phyloP scores from a whole-genome alignment of 768 basidiomycete genomes.

The Rhodotorula taiwanensis region DNA sequence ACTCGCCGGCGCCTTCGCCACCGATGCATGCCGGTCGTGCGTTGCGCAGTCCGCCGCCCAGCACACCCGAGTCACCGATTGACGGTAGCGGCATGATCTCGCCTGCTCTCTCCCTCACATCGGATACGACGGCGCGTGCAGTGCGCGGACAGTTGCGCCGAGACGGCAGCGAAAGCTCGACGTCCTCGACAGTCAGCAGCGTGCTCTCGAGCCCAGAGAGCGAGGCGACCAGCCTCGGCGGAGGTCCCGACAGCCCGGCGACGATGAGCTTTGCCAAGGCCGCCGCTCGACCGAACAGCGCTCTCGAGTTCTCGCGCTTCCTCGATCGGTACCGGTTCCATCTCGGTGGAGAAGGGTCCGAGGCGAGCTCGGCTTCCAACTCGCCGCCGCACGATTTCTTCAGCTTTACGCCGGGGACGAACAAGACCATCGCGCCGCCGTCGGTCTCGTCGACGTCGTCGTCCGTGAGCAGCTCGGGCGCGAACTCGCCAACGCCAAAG shows the following conservation, averaged over 20 bases:
- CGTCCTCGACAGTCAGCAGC: constrained; percentile 10
- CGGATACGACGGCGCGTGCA: neutral
- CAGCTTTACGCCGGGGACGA: neutral
- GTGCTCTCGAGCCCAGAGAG: constrained; percentile 21
- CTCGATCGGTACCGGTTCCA: constrained; percentile 35
- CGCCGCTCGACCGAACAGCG: constrained; percentile 7
- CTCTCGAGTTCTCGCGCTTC: constrained; percentile 32
- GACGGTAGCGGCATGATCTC: constrained; percentile 4
- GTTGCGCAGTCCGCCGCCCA: constrained; percentile 15
- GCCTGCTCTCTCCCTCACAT: neutral
- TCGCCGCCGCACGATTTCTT: neutral
- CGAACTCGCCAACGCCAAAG: constrained; percentile 4
- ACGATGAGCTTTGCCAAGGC: constrained; percentile 2
- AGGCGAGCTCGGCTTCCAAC: neutral
- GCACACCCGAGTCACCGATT: neutral
- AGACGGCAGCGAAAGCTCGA: constrained; percentile 16
- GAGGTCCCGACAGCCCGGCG: constrained; percentile 18
- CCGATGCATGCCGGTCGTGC: neutral
- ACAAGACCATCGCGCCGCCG: neutral
- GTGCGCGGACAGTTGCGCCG: neutral
- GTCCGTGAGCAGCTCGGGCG: neutral
- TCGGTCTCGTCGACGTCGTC: neutral
- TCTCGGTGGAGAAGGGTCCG: neutral
- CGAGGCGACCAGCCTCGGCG: constrained; percentile 23
- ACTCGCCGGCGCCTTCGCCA: constrained; percentile 15